Conservation (phyloP, 176 grass and related monocot genomes). For the Rhynchospora tenuis region DNA sequence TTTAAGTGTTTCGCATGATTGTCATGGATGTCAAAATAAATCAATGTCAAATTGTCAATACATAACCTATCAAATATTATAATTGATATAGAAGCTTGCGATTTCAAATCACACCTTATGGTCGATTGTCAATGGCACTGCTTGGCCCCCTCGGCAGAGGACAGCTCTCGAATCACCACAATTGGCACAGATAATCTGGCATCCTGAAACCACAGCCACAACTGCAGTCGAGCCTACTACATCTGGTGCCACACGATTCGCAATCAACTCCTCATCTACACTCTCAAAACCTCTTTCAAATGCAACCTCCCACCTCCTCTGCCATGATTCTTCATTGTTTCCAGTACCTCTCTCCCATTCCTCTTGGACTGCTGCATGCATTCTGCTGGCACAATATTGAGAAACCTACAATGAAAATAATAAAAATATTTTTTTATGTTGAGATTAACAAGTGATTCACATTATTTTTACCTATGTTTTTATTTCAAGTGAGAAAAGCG, state of each 20-base stretch:
- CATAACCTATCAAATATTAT: neutral
- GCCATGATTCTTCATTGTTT: conserved; percentile 22
- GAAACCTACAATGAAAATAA: conserved; percentile 28
- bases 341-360: conserved; percentile 27
- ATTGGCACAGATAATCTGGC: conserved; percentile 45
- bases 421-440: neutral
- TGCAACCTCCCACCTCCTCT: conserved; percentile 32
- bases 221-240: conserved; percentile 41
- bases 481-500: neutral
- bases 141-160: conserved; percentile 35
- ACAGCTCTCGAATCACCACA: conserved; percentile 48
- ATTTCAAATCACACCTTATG: conserved; percentile 31
- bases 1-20: neutral
- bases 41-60: neutral
- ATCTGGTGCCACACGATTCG: conserved; percentile 34
- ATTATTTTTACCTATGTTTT: neutral
- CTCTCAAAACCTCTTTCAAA: conserved; percentile 29
- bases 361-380: conserved; percentile 36
- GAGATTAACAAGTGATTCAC: neutral
- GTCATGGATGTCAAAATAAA: neutral
- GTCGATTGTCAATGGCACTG: conserved; percentile 33
- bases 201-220: conserved; percentile 33
- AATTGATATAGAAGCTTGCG: neutral
- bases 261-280: conserved; percentile 39
- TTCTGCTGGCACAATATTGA: conserved; percentile 36